phyloP scores from a whole-genome alignment of 2,329 filamentous ascomycete genomes.

The Thyridium curvatum region DNA sequence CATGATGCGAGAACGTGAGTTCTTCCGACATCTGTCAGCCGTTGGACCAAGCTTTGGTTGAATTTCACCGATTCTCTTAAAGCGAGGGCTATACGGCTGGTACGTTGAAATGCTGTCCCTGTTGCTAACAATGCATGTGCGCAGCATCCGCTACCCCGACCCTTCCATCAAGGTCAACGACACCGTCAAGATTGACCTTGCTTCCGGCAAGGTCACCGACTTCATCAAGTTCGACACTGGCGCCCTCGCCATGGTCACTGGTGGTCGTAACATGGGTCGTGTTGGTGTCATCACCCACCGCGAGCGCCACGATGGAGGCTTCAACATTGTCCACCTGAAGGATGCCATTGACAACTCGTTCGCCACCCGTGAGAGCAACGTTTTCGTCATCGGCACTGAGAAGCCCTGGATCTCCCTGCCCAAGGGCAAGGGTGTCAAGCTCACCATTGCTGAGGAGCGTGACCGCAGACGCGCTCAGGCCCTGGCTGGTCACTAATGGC shows the following conservation, averaged over 20 bases:
- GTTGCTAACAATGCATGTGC: conserved; percentile 29
- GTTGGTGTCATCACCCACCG: conserved; percentile 99
- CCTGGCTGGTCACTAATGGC: conserved; percentile 42
- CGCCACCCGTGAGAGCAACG: conserved; percentile 98
- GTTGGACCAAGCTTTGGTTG: conserved; percentile 99
- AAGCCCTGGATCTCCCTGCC: conserved; percentile 99
- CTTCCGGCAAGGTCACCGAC: conserved; percentile 96
- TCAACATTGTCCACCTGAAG: conserved; percentile 99
- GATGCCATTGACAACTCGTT: conserved; percentile 99
- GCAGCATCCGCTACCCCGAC: conserved; percentile 98
- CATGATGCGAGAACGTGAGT: conserved; percentile 99
- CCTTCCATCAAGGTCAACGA: conserved; percentile 99
- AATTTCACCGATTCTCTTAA: conserved; percentile 14
- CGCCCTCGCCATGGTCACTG: conserved; percentile 95
- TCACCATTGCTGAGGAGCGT: conserved; percentile 97
- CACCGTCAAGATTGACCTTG: conserved; percentile 97
- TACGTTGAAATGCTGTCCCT: conserved; percentile 34
- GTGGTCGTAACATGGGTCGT: conserved; percentile 99
- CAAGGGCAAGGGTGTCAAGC: conserved; percentile 99
- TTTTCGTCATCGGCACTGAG: conserved; percentile 97
- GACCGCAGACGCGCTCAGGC: conserved; percentile 80
- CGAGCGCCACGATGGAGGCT: conserved; percentile 99
- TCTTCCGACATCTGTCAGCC: conserved; percentile 98
- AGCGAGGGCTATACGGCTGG: conserved; percentile 36
- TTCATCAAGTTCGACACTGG: conserved; percentile 99